phyloP scores from a whole-genome alignment of 192 early-diverging fungal genomes.

The Umbelopsis vinacea region DNA sequence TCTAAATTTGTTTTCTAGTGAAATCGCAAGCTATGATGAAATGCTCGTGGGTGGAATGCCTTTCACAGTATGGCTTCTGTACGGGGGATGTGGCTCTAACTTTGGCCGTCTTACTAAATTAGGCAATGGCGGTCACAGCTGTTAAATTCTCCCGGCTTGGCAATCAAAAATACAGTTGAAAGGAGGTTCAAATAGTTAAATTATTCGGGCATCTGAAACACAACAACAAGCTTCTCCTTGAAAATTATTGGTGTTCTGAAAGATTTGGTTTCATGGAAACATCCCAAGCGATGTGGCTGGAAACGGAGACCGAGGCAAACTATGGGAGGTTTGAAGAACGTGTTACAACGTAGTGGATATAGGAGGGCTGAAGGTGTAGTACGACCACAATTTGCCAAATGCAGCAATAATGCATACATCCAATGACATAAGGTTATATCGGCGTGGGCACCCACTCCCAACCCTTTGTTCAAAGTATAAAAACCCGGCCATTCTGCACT shows the following conservation, averaged over 20 bases:
- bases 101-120: constrained; percentile 1
- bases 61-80: not conserved
- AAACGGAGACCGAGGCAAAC: not conserved
- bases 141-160: not conserved
- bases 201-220: not conserved
- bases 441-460: constrained; percentile 16
- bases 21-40: not conserved
- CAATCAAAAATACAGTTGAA: not conserved
- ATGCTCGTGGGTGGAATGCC: not conserved
- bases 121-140: constrained; percentile 5
- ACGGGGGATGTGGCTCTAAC: not conserved
- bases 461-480: constrained; percentile 2
- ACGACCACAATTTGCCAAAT: constrained; percentile 7
- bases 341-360: not conserved
- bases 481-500: not conserved
- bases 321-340: not conserved
- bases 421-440: constrained; percentile 18
- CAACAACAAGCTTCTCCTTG: not conserved
- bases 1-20: not conserved
- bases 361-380: not conserved
- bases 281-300: constrained; percentile 13
- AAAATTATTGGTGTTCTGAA: not conserved
- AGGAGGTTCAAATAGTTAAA: not conserved
- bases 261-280: not conserved
- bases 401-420: constrained; percentile 1